A percentile compares a stretch with the other conserved stretches of the same genome.
Evolutionary conservation across 2,329 filamentous ascomycete species (phyloP).

Genomic region (Chaetomium olivaceum): DNA sequence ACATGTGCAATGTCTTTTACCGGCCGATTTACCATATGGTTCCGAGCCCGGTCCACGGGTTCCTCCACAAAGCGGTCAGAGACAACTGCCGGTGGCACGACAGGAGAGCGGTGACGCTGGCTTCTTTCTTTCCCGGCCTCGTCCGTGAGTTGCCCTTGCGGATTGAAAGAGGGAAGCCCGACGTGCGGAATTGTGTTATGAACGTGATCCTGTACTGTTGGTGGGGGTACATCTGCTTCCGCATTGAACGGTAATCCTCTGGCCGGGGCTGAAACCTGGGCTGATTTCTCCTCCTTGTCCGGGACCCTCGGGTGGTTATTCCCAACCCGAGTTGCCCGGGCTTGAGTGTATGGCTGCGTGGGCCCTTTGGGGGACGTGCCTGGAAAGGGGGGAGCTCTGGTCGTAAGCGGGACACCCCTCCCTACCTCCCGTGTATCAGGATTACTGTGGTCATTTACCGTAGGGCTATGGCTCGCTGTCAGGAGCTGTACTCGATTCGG

Average conservation of each 20-base stretch:
- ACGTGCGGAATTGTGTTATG: not conserved
- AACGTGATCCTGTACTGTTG: not conserved
- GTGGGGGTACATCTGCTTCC: not conserved
- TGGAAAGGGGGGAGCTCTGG: constrained; percentile 1
- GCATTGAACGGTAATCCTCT: not conserved
- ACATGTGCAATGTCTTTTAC: not conserved
- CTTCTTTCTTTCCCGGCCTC: not conserved
- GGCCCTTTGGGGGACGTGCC: not conserved
- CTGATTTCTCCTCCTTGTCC: not conserved
- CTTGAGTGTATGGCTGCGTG: not conserved
- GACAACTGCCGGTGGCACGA: not conserved
- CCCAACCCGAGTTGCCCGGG: not conserved
- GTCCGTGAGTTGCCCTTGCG: not conserved
- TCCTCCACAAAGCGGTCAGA: not conserved
- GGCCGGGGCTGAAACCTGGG: not conserved
- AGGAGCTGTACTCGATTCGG: not conserved
- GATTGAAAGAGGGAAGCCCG: not conserved
- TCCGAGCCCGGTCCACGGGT: not conserved
- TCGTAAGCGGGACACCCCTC: not conserved
- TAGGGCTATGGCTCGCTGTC: not conserved
- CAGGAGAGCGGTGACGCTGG: not conserved
- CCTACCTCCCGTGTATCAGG: not conserved
- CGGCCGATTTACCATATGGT: constrained; percentile 14
- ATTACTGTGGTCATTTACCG: not conserved
- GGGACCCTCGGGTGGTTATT: not conserved